phyloP scores from a whole-genome alignment of 2,329 filamentous ascomycete species.

The Clonostachys rhizophaga region DNA sequence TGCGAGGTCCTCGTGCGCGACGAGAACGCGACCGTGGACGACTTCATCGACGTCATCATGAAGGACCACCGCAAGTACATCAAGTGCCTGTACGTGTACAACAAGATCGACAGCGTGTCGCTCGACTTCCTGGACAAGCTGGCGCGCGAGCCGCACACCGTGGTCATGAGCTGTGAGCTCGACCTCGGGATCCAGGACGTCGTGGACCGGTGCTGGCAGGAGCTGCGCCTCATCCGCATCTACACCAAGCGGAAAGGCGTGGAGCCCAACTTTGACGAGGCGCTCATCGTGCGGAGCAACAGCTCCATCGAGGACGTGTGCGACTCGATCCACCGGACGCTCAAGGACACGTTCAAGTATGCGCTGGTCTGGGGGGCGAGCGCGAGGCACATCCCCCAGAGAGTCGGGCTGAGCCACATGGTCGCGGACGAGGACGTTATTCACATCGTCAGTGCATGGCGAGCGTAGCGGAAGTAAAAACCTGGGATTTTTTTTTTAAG shows the following conservation, averaged over 20 bases:
- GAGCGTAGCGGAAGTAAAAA: conserved; percentile 36
- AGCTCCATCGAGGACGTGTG: conserved; percentile 96
- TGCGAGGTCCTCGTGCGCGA: conserved; percentile 94
- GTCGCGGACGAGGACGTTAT: conserved; percentile 70
- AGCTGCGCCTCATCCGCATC: conserved; percentile 82
- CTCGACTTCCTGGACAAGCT: conserved; percentile 90
- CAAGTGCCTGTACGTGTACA: conserved; percentile 92
- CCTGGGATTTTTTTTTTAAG: background rate
- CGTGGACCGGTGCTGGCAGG: conserved; percentile 91
- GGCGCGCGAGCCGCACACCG: conserved; percentile 87
- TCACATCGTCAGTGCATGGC: conserved; percentile 62
- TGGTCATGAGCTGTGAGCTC: conserved; percentile 96
- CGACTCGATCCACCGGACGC: conserved; percentile 84
- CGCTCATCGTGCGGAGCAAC: conserved; percentile 84
- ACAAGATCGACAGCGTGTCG: conserved; percentile 96
- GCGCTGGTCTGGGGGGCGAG: conserved; percentile 97
- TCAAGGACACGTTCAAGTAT: conserved; percentile 99
- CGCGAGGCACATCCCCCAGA: conserved; percentile 88
- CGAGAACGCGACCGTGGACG: conserved; percentile 92
- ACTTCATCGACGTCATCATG: conserved; percentile 99
- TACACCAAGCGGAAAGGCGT: conserved; percentile 96
- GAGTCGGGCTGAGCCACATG: conserved; percentile 79
- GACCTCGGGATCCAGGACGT: conserved; percentile 92
- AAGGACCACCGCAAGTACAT: conserved; percentile 99
- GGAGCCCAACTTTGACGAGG: conserved; percentile 86